Evolutionary conservation across 495 filamentous ascomycete species (phyloP).

Genomic region (Venustampulla echinocandica): DNA sequence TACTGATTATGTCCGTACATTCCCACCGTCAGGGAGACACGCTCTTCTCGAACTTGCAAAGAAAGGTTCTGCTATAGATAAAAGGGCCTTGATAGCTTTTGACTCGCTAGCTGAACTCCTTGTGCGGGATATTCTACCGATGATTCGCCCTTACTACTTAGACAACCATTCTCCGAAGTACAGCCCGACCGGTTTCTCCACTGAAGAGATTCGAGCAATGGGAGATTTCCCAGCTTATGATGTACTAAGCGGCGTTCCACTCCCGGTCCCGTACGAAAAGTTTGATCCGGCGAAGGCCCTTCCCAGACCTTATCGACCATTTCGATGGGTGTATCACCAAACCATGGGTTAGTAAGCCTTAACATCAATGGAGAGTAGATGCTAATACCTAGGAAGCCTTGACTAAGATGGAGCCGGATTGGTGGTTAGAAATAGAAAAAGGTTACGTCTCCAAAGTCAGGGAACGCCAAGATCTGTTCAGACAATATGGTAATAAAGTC

Average conservation of each 20-base stretch:
- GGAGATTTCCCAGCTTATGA: conserved; percentile 84
- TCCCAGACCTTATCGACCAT: conserved; percentile 69
- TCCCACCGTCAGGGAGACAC: conserved; percentile 49
- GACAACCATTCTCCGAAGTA: conserved; percentile 27
- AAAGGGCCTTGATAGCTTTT: conserved; percentile 2
- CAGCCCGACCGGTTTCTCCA: conserved; percentile 41
- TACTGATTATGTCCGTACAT: conserved; percentile 36
- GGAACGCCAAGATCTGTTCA: conserved; percentile 63
- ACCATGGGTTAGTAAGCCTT: conserved; percentile 71
- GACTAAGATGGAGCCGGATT: conserved; percentile 73
- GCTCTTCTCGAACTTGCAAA: conserved; percentile 31
- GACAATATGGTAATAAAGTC: conserved; percentile 52
- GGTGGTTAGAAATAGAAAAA: conserved; percentile 85
- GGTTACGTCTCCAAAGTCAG: conserved; percentile 62
- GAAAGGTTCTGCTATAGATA: conserved; percentile 12
- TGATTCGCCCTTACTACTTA: conserved; percentile 21
- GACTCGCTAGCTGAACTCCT: conserved; percentile 8
- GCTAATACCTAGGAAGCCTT: conserved; percentile 45
- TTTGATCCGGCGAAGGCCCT: conserved; percentile 57
- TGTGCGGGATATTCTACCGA: conserved; percentile 12
- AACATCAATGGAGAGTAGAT: conserved; percentile 3
- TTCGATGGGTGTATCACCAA: conserved; percentile 84
- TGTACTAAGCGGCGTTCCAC: conserved; percentile 65
- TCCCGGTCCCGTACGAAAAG: conserved; percentile 56
- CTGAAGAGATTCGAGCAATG: conserved; percentile 61